Evolutionary conservation across 2,329 filamentous ascomycete genomes (phyloP).

Genomic region (Pseudodiploospora longispora): DNA sequence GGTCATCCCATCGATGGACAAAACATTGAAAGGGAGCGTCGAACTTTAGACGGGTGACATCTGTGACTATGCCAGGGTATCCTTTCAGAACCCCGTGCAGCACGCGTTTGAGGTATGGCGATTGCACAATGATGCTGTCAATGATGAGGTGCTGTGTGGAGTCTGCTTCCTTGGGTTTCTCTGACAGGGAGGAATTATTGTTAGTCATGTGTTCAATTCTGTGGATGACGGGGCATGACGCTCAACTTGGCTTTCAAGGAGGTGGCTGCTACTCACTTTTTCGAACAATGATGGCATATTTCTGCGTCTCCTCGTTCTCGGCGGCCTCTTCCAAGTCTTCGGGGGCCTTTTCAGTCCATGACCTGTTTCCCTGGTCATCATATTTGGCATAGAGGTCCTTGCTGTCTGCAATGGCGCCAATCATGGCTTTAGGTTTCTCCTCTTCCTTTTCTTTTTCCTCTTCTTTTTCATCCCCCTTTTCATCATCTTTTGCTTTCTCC

Average conservation of each 20-base stretch:
- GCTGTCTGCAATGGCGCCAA: conserved; percentile 29
- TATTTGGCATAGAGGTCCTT: conserved; percentile 36
- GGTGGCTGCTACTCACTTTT: conserved; percentile 35
- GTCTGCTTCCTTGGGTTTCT: too few species aligned
- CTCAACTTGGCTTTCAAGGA: too few species aligned
- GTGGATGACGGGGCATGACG: too few species aligned
- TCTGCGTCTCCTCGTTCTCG: conserved; percentile 53
- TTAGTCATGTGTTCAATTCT: too few species aligned
- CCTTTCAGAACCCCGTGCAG: too few species aligned
- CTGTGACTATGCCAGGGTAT: conserved; percentile 45
- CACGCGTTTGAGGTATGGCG: too few species aligned
- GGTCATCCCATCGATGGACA: conserved; percentile 54
- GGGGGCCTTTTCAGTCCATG: conserved; percentile 49
- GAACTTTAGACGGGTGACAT: conserved; percentile 54
- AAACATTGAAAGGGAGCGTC: conserved; percentile 53
- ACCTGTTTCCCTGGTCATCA: conserved; percentile 40
- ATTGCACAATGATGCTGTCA: too few species aligned
- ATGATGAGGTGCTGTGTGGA: too few species aligned
- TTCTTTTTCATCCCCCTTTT: conserved; percentile 2
- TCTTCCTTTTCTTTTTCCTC: conserved; percentile 7
- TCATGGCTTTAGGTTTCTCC: conserved; percentile 15
- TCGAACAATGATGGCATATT: conserved; percentile 52
- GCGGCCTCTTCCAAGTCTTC: conserved; percentile 46
- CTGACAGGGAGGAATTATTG: too few species aligned
- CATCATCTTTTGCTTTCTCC: neutral